Percentiles rank a stretch among this genome's conserved stretches.
Evolutionary conservation across 306 rosid species (phyloP).

Genomic region (Albizia julibrissin): DNA sequence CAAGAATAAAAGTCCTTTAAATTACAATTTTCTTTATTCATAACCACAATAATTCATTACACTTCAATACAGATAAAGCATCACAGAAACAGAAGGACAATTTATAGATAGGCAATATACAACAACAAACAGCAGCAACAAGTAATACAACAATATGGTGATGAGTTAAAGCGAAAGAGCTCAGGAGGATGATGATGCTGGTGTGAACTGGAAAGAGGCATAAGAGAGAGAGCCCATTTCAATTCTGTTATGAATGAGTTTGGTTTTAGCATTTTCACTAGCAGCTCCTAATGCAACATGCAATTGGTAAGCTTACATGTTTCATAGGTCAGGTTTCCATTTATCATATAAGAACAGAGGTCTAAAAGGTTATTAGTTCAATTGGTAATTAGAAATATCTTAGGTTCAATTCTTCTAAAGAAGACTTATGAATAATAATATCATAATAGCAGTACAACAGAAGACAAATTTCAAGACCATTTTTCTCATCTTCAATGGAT

Average conservation of each 20-base stretch:
- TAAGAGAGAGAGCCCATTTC: constrained; percentile 60
- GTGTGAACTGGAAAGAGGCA: constrained; percentile 75
- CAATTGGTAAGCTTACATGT: constrained; percentile 43
- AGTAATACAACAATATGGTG: neutral
- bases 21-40: neutral
- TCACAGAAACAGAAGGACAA: constrained; percentile 18
- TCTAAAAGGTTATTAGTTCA: neutral
- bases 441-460: neutral
- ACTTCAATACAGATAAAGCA: neutral
- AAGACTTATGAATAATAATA: neutral
- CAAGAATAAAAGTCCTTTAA: neutral
- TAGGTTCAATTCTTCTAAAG: neutral
- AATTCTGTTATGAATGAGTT: constrained; percentile 68
- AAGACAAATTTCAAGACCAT: constrained; percentile 41
- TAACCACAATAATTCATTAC: neutral
- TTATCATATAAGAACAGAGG: constrained; percentile 5
- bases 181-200: constrained; percentile 32
- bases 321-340: constrained; percentile 13
- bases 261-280: constrained; percentile 57
- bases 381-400: neutral
- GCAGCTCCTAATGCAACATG: constrained; percentile 90
- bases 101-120: neutral
- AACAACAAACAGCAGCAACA: neutral
- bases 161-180: neutral
- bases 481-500: constrained; percentile 75